Percentiles rank a stretch among this genome's conserved stretches.
phyloP scores from a whole-genome alignment of 78 protist genomes.

The Dictyostelium brefeldianum region DNA sequence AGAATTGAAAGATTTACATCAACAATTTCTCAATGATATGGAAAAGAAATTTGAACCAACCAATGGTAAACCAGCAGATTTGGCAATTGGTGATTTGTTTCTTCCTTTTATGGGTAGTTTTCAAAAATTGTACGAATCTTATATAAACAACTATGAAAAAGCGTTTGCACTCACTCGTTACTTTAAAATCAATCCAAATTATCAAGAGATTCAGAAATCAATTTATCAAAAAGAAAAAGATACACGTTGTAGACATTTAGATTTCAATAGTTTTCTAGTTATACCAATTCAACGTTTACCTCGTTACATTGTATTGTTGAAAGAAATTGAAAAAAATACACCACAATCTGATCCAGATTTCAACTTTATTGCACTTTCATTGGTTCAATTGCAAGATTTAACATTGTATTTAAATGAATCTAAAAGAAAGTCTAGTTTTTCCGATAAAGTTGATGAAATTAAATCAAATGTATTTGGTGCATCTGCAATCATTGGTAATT shows the following conservation, averaged over 20 bases:
- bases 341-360: constrained; percentile 37
- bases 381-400: constrained; percentile 64
- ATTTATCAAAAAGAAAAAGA: constrained; percentile 31
- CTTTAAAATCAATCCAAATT: constrained; percentile 27
- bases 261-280: constrained; percentile 65
- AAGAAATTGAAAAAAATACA: constrained; percentile 67
- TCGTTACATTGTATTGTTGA: constrained; percentile 45
- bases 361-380: constrained; percentile 6
- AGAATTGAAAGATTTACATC: constrained; percentile 29
- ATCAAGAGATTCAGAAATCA: constrained; percentile 19
- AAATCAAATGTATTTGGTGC: constrained; percentile 23
- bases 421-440: neutral
- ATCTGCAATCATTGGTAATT: constrained; percentile 1
- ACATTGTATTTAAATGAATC: constrained; percentile 71
- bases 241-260: constrained; percentile 32
- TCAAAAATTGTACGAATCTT: constrained; percentile 54
- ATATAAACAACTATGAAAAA: constrained; percentile 71
- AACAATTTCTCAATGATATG: constrained; percentile 10
- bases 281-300: constrained; percentile 65
- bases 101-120: constrained; percentile 67
- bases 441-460: constrained; percentile 45
- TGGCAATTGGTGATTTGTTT: constrained; percentile 57
- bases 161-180: constrained; percentile 60
- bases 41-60: constrained; percentile 25
- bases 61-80: constrained; percentile 16